phyloP scores from a whole-genome alignment of 139 green algal genomes.

The Haematococcus sp. region DNA sequence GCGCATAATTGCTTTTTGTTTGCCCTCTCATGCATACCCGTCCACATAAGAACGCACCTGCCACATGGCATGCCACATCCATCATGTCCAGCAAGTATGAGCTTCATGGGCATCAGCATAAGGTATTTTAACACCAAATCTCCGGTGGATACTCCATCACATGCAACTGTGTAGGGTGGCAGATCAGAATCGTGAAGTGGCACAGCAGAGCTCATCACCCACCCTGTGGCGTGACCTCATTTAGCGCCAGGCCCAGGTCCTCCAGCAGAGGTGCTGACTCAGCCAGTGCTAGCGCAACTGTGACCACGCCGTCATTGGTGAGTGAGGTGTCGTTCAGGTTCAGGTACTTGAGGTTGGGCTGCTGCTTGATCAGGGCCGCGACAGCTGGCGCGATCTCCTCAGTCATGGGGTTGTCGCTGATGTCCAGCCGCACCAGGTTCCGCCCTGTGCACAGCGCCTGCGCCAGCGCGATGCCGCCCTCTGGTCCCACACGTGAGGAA shows the following conservation, averaged over 20 bases:
- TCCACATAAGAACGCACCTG: background rate
- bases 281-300: conserved; percentile 52
- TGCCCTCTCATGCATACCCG: background rate
- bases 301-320: conserved; percentile 61
- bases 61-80: too few relatives aligned
- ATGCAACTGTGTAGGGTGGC: background rate
- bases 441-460: conserved; percentile 46
- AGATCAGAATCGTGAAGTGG: background rate
- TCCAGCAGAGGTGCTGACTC: conserved; percentile 34
- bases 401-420: conserved; percentile 88
- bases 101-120: too few relatives aligned
- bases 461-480: conserved; percentile 69
- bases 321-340: conserved; percentile 84
- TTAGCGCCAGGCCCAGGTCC: conserved; percentile 80
- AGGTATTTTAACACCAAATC: too few relatives aligned
- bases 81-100: too few relatives aligned
- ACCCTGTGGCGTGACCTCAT: conserved; percentile 63
- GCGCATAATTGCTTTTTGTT: background rate
- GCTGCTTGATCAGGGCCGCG: conserved; percentile 18
- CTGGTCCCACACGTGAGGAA: conserved; percentile 74
- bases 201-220: background rate
- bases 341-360: conserved; percentile 45
- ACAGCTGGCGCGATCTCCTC: conserved; percentile 48
- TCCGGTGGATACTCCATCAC: too few relatives aligned
- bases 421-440: conserved; percentile 65